phyloP scores from a whole-genome alignment of 2,329 filamentous ascomycete genomes.

The Coleophoma crateriformis region DNA sequence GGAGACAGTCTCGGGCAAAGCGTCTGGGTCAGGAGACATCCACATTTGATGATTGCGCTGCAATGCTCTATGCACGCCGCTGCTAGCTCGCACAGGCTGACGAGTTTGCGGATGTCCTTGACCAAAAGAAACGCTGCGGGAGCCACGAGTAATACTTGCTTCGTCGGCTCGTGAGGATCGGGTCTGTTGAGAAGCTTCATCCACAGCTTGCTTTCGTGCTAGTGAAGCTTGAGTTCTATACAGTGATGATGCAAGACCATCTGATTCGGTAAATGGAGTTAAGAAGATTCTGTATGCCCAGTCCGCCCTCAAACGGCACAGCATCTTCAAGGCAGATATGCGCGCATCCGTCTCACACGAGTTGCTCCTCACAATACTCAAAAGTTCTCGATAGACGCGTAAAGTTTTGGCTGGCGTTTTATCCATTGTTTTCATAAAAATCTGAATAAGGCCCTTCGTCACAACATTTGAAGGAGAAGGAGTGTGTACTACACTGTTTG shows the following conservation, averaged over 20 bases:
- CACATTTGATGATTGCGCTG: slow-evolving; percentile 47
- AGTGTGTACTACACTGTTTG: slow-evolving; percentile 31
- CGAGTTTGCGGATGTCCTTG: slow-evolving; percentile 27
- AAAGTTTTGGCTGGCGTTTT: slow-evolving; percentile 58
- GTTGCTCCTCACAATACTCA: slow-evolving; percentile 56
- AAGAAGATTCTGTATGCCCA: slow-evolving; percentile 73
- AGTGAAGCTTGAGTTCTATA: slow-evolving; percentile 55
- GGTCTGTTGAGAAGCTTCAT: slow-evolving; percentile 33
- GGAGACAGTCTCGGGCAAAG: slow-evolving; percentile 40
- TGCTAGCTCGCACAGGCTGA: slow-evolving; percentile 24
- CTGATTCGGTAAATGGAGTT: slow-evolving; percentile 63
- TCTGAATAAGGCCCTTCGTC: slow-evolving; percentile 62
- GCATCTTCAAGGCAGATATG: slow-evolving; percentile 67
- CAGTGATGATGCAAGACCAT: slow-evolving; percentile 66
- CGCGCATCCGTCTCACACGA: slow-evolving; percentile 63
- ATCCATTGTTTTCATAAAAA: slow-evolving; percentile 72
- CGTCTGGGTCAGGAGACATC: slow-evolving; percentile 51
- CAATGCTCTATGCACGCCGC: slow-evolving; percentile 19
- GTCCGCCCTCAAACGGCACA: slow-evolving; percentile 81
- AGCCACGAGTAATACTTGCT: slow-evolving; percentile 15
- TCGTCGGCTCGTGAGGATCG: slow-evolving; percentile 31
- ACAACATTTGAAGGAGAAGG: slow-evolving; percentile 64
- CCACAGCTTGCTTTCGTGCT: slow-evolving; percentile 32
- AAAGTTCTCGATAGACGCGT: slow-evolving; percentile 55
- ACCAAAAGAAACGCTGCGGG: slow-evolving; percentile 25